Evolutionary conservation across 257 asterid genomes (phyloP).

Genomic region (Solanum rostratum): DNA sequence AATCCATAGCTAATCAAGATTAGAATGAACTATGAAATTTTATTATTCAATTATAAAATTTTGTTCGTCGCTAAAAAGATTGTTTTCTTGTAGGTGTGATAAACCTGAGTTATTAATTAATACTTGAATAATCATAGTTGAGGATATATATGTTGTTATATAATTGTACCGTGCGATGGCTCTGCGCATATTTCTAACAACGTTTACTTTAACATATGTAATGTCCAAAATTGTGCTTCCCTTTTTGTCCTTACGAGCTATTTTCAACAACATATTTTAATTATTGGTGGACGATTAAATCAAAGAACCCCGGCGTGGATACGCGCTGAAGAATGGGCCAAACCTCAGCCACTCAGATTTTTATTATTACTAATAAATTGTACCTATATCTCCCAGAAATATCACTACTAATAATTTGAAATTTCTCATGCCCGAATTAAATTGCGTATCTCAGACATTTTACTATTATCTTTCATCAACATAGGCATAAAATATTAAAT

Average conservation of each 20-base stretch:
- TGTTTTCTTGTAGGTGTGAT: neutral
- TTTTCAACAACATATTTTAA: neutral
- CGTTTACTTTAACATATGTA: neutral
- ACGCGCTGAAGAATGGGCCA: slow-evolving; percentile 14
- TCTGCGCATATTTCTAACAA: neutral
- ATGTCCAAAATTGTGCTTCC: neutral
- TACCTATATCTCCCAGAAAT: neutral
- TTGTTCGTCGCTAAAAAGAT: neutral
- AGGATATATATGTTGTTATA: neutral
- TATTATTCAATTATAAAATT: neutral
- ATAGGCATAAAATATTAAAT: neutral
- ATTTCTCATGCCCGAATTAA: neutral
- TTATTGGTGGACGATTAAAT: neutral
- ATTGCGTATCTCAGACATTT: neutral
- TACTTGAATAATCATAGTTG: neutral
- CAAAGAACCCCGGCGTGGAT: slow-evolving; percentile 19
- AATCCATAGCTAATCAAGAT: neutral
- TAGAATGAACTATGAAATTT: neutral
- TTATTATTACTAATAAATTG: neutral
- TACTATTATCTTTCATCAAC: neutral
- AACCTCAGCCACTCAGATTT: neutral
- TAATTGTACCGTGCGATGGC: neutral
- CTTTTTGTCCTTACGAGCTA: neutral
- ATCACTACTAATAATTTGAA: neutral
- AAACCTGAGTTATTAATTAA: neutral